A percentile compares a stretch with the other conserved stretches of the same genome.
phyloP scores from a whole-genome alignment of 345 rosid genomes.

The Syzygium aromaticum region DNA sequence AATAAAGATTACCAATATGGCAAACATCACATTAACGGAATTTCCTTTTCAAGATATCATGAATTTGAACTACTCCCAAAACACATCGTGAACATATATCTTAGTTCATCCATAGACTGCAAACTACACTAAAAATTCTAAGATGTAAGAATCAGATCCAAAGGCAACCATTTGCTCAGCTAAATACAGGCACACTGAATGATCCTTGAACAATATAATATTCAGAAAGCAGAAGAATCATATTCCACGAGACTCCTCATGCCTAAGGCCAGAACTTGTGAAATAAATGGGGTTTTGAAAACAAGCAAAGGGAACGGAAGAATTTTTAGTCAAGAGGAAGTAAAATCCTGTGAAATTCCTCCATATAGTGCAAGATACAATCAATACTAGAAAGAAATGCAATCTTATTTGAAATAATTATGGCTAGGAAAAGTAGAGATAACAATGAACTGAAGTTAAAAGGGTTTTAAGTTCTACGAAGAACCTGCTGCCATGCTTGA shows the following conservation, averaged over 20 bases:
- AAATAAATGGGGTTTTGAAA: background rate
- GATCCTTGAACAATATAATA: background rate
- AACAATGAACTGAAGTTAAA: background rate
- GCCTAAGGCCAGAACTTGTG: background rate
- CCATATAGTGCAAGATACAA: background rate
- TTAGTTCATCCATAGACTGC: background rate
- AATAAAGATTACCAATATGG: background rate
- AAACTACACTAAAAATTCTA: background rate
- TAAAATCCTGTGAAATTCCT: background rate
- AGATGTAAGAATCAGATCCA: background rate
- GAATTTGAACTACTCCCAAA: background rate
- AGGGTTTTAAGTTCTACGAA: background rate
- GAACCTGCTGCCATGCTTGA: slow-evolving; percentile 88
- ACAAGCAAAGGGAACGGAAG: background rate
- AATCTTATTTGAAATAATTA: background rate
- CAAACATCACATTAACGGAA: background rate
- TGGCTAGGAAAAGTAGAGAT: background rate
- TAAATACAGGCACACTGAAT: background rate
- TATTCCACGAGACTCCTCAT: background rate
- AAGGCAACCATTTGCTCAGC: background rate
- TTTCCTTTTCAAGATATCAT: background rate
- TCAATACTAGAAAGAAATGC: background rate
- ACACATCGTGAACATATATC: background rate
- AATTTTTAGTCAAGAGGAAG: background rate
- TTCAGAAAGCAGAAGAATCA: background rate